Evolutionary conservation across 768 basidiomycete species (phyloP).

Genomic region (Cystobasidium onofrii): DNA sequence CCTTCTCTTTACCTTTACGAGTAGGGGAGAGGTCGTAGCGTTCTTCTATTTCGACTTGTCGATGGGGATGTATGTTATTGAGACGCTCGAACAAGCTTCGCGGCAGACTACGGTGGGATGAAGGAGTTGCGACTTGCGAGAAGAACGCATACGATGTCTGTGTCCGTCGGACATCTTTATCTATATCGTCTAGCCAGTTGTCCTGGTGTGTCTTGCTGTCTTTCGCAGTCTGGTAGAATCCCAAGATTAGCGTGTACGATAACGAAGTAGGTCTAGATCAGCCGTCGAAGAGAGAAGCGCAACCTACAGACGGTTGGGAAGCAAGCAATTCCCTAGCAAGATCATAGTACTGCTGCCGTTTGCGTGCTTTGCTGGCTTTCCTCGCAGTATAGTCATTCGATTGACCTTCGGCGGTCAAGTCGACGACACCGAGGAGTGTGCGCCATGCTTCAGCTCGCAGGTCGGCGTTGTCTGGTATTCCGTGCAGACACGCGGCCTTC

Average conservation of each 20-base stretch:
- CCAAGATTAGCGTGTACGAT: background rate
- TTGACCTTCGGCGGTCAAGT: background rate
- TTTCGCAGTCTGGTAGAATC: background rate
- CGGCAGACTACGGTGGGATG: background rate
- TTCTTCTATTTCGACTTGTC: slow-evolving; percentile 24
- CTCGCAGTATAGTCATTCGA: slow-evolving; percentile 2
- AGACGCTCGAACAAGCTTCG: background rate
- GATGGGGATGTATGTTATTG: slow-evolving; percentile 16
- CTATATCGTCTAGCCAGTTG: slow-evolving; percentile 28
- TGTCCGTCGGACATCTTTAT: slow-evolving; percentile 28
- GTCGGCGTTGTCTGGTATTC: slow-evolving; percentile 23
- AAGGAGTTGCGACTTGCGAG: slow-evolving; percentile 3
- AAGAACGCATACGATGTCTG: slow-evolving; percentile 30
- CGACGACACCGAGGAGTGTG: slow-evolving; percentile 19
- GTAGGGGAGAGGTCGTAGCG: slow-evolving; percentile 8
- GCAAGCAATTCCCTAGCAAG: background rate
- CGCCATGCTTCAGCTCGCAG: slow-evolving; percentile 29
- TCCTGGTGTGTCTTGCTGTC: slow-evolving; percentile 2
- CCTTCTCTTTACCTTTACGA: background rate
- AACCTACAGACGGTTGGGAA: background rate
- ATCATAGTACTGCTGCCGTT: slow-evolving; percentile 14
- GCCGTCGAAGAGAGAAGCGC: background rate
- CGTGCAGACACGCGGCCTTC: slow-evolving; percentile 25
- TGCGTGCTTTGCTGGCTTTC: background rate
- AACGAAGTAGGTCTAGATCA: background rate